Percentiles rank a stretch among this genome's conserved stretches.
Conservation (phyloP, 163 green algal species). For the Chlorella variabilis region DNA sequence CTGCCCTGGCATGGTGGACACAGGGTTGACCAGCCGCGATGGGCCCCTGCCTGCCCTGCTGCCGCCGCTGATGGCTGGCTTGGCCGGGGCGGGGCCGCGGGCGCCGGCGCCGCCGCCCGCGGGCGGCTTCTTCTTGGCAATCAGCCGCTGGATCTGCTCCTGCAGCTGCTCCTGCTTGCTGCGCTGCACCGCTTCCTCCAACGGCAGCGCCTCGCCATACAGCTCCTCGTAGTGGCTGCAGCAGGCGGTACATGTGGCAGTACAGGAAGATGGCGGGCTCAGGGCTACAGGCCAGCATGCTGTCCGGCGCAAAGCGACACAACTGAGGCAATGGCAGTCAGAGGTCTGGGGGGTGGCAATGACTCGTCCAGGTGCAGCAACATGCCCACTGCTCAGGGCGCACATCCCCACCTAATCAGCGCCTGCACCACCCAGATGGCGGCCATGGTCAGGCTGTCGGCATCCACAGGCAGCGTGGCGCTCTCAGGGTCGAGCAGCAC, state of each 20-base stretch:
- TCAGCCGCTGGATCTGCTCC: slow-evolving; percentile 17
- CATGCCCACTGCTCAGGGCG: neutral
- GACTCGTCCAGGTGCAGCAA: too few relatives aligned
- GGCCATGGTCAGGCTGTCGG: neutral
- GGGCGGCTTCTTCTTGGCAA: slow-evolving; percentile 27
- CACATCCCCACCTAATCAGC: slow-evolving; percentile 33
- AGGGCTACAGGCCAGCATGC: too few relatives aligned
- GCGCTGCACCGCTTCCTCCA: neutral
- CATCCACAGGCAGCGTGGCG: neutral
- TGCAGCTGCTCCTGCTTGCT: slow-evolving; percentile 13
- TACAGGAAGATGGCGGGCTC: too few relatives aligned
- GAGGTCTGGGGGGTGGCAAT: too few relatives aligned
- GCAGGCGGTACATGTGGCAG: too few relatives aligned
- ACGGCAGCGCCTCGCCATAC: slow-evolving; percentile 30
- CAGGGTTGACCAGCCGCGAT: slow-evolving; percentile 33
- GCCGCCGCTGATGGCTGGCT: neutral
- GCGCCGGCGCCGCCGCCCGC: neutral
- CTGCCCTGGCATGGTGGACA: slow-evolving; percentile 32
- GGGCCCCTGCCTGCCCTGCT: neutral
- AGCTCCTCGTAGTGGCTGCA: slow-evolving; percentile 42
- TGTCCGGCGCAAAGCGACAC: too few relatives aligned
- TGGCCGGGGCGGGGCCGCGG: neutral
- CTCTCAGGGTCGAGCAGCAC: slow-evolving; percentile 44
- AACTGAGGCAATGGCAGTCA: too few relatives aligned
- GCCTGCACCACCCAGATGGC: slow-evolving; percentile 27